These are phyloP conservation scores for Nakaseomyces glabratus DNA, from an alignment of 1,139 yeast genomes.

Conservation along the genomic window DNA sequence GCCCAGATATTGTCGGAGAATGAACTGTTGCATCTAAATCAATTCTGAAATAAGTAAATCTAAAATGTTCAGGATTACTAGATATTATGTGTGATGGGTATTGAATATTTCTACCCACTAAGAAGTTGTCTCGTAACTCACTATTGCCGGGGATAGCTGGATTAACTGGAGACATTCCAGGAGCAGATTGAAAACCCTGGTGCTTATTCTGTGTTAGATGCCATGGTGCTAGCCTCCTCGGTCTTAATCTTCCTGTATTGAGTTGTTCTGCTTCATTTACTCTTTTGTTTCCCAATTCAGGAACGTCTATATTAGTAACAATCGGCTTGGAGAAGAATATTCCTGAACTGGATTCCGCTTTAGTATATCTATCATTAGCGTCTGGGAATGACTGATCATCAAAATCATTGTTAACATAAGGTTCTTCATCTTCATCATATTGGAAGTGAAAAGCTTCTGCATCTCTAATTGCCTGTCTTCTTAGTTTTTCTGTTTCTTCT, in stretches of 20 bases:
- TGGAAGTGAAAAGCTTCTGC: slow-evolving; percentile 34
- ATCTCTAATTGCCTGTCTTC: slow-evolving; percentile 37
- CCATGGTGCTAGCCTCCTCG: slow-evolving; percentile 74
- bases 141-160: slow-evolving; percentile 10
- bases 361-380: slow-evolving; percentile 8
- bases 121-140: slow-evolving; percentile 23
- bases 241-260: slow-evolving; percentile 55
- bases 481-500: slow-evolving; percentile 50
- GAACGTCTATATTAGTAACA: slow-evolving; percentile 36
- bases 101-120: slow-evolving; percentile 29
- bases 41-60: slow-evolving; percentile 89
- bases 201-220: slow-evolving; percentile 34
- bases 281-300: slow-evolving; percentile 36
- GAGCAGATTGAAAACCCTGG: background rate
- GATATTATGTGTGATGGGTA: slow-evolving; percentile 37
- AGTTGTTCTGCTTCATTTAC: slow-evolving; percentile 60
- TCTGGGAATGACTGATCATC: slow-evolving; percentile 23
- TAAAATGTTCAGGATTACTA: slow-evolving; percentile 40
- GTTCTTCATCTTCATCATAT: slow-evolving; percentile 30
- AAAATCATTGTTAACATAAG: slow-evolving; percentile 17
- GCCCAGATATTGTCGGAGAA: slow-evolving; percentile 79
- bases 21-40: slow-evolving; percentile 83
- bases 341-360: slow-evolving; percentile 17
- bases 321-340: slow-evolving; percentile 36
- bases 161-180: slow-evolving; percentile 11